phyloP scores from a whole-genome alignment of 805 yeast genomes.

The Sugiyamaella valdiviana region DNA sequence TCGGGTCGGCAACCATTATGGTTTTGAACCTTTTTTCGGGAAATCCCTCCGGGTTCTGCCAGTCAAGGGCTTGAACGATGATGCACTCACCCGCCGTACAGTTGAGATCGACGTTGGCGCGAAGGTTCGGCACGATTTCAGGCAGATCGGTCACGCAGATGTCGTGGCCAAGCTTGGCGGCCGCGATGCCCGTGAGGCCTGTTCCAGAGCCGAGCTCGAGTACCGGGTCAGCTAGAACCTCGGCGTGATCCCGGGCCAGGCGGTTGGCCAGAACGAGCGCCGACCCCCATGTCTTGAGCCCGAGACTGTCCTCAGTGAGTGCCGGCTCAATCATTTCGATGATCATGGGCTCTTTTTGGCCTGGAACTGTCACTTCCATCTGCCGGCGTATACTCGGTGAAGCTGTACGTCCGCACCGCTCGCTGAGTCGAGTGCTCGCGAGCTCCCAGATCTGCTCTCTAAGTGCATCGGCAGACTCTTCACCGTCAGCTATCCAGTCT shows the following conservation, averaged over 20 bases:
- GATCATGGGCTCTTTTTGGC: slow-evolving; percentile 8
- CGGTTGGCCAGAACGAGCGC: slow-evolving; percentile 62
- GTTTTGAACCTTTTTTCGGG: slow-evolving; percentile 41
- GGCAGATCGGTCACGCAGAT: slow-evolving; percentile 68
- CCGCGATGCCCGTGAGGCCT: slow-evolving; percentile 77
- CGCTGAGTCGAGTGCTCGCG: slow-evolving; percentile 65
- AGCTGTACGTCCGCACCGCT: slow-evolving; percentile 79
- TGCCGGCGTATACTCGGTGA: slow-evolving; percentile 63
- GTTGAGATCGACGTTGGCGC: slow-evolving; percentile 54
- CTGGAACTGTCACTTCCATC: slow-evolving; percentile 37
- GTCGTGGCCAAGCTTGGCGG: slow-evolving; percentile 46
- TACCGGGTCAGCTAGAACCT: slow-evolving; percentile 23
- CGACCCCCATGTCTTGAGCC: slow-evolving; percentile 96
- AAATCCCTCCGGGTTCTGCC: slow-evolving; percentile 53
- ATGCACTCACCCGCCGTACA: slow-evolving; percentile 16
- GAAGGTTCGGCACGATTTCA: slow-evolving; percentile 66
- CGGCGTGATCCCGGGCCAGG: slow-evolving; percentile 26
- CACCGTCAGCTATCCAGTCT: slow-evolving; percentile 37
- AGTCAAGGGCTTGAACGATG: slow-evolving; percentile 57
- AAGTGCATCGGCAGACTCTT: slow-evolving; percentile 21
- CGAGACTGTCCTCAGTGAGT: slow-evolving; percentile 77
- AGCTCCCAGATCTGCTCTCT: slow-evolving; percentile 40
- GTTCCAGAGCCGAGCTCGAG: slow-evolving; percentile 92
- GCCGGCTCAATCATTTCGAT: slow-evolving; percentile 66
- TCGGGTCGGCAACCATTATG: slow-evolving; percentile 77